These are phyloP conservation scores for Nidula niveotomentosa DNA, from an alignment of 1,284 basidiomycete species.

Conservation along the genomic window DNA sequence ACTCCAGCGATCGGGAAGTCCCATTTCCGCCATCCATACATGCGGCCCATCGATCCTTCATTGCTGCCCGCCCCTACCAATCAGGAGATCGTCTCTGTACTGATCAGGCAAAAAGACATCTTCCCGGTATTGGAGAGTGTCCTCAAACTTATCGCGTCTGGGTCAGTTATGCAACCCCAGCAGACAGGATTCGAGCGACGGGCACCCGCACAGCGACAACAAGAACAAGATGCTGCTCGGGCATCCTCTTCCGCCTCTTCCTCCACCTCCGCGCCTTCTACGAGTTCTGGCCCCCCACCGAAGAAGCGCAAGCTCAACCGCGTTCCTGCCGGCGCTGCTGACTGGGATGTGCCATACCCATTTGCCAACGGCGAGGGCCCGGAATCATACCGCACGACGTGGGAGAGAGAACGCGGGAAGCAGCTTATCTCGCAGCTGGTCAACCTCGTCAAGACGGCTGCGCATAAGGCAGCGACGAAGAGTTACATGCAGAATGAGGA, in stretches of 20 bases:
- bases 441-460: conserved; percentile 56
- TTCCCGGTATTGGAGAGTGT: conserved; percentile 63
- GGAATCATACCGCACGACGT: conserved; percentile 52
- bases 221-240: neutral
- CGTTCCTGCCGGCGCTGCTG: conserved; percentile 73
- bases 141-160: conserved; percentile 44
- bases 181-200: conserved; percentile 10
- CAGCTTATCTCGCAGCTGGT: conserved; percentile 63
- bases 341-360: conserved; percentile 81
- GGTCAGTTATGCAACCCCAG: conserved; percentile 7
- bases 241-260: neutral
- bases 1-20: conserved; percentile 19
- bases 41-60: conserved; percentile 26
- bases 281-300: conserved; percentile 13
- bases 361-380: conserved; percentile 71
- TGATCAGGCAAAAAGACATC: conserved; percentile 65
- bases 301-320: conserved; percentile 64
- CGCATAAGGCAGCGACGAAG: conserved; percentile 50
- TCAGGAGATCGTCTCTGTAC: conserved; percentile 56
- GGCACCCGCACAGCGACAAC: neutral
- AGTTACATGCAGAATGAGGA: conserved; percentile 30
- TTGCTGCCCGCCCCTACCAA: conserved; percentile 46
- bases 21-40: conserved; percentile 10
- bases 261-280: neutral
- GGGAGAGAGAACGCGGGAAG: conserved; percentile 62